Percentiles rank a stretch among this genome's conserved stretches.
phyloP scores from a whole-genome alignment of 2,329 filamentous ascomycete genomes.

The Akanthomyces dipterigenus region DNA sequence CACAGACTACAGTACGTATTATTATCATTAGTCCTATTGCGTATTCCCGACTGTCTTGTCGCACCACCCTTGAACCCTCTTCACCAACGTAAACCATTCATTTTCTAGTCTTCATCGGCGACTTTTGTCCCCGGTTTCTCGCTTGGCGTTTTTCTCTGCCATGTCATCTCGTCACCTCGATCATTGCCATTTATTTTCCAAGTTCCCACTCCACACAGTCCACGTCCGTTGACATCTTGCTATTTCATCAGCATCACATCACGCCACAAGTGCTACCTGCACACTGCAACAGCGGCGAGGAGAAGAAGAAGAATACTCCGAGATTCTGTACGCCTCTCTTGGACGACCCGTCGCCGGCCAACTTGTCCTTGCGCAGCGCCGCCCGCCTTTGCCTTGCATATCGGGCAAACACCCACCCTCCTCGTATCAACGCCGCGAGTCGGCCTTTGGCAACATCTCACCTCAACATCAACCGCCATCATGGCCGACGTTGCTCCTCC shows the following conservation, averaged over 20 bases:
- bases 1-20: slow-evolving; percentile 1
- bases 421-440: background rate
- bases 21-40: background rate
- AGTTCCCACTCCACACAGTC: background rate
- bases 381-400: background rate
- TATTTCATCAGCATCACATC: background rate
- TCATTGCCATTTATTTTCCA: background rate
- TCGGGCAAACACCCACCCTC: background rate
- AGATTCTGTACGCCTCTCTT: background rate
- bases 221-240: background rate
- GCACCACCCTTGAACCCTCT: background rate
- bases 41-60: background rate
- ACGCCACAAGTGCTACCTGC: background rate
- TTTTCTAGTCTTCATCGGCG: background rate
- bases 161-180: background rate
- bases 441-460: background rate
- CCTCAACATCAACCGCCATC: background rate
- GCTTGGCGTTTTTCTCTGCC: background rate
- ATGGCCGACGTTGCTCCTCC: background rate
- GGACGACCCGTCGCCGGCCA: background rate
- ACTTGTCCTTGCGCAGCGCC: background rate
- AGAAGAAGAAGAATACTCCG: no score
- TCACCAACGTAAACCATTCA: background rate
- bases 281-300: background rate
- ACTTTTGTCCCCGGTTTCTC: background rate